phyloP scores from a whole-genome alignment of 73 alveolate species.

The Blepharisma stoltei region DNA sequence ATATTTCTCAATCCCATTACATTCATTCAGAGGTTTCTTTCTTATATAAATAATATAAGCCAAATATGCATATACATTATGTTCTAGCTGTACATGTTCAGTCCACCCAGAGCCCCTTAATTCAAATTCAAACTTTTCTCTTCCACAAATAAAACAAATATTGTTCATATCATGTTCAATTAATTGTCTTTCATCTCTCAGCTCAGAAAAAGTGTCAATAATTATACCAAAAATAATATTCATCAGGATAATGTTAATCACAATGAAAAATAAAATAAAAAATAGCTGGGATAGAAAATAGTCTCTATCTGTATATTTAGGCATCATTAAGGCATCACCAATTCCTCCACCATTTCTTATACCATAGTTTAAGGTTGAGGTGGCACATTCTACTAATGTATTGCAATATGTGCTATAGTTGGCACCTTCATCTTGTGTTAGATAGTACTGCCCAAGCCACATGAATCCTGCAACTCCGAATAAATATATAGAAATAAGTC shows the following conservation, averaged over 20 bases:
- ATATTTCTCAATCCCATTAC: constrained; percentile 57
- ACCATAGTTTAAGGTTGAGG: constrained; percentile 71
- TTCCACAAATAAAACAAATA: constrained; percentile 82
- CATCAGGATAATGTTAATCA: constrained; percentile 66
- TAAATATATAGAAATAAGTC: constrained; percentile 41
- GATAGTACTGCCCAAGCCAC: not conserved
- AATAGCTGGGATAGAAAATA: constrained; percentile 60
- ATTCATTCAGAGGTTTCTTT: constrained; percentile 40
- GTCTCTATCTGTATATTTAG: not conserved
- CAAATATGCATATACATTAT: constrained; percentile 57
- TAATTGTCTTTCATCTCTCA: constrained; percentile 60
- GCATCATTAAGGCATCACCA: constrained; percentile 54
- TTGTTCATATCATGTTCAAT: constrained; percentile 67
- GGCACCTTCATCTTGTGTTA: not conserved
- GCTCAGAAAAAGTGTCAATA: constrained; percentile 79
- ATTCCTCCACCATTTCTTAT: constrained; percentile 83
- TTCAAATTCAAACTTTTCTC: constrained; percentile 68
- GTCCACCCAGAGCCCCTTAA: constrained; percentile 47
- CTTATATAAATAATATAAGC: constrained; percentile 51
- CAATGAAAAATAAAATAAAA: constrained; percentile 74
- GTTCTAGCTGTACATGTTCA: constrained; percentile 55
- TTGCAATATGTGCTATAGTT: constrained; percentile 49
- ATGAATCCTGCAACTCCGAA: constrained; percentile 4
- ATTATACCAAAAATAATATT: constrained; percentile 73
- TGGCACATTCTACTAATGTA: constrained; percentile 67